A percentile compares a stretch with the other conserved stretches of the same genome.
These are phyloP conservation scores for Diatrype stigma DNA, from an alignment of 2,329 filamentous ascomycete genomes.

Conservation along the genomic window DNA sequence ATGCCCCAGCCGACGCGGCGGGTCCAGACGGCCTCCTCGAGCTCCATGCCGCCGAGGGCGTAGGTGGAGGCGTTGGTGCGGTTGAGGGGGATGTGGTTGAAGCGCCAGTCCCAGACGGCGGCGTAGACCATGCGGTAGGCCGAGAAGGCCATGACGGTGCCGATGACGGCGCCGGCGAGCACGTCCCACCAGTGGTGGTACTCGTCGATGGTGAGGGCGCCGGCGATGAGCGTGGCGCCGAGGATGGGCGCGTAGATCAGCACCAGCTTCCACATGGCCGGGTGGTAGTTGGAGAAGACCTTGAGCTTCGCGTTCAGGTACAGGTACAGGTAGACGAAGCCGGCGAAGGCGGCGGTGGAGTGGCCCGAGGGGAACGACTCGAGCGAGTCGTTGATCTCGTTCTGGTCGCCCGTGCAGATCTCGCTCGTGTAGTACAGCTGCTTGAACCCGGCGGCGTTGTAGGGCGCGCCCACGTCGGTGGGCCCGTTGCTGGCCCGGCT, in stretches of 20 bases:
- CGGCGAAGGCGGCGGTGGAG: conserved; percentile 68
- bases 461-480: conserved; percentile 37
- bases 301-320: conserved; percentile 79
- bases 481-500: conserved; percentile 34
- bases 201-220: conserved; percentile 67
- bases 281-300: conserved; percentile 68
- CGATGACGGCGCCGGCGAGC: conserved; percentile 62
- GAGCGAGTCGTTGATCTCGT: conserved; percentile 63
- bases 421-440: conserved; percentile 65
- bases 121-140: conserved; percentile 66
- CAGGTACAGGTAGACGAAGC: conserved; percentile 65
- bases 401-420: conserved; percentile 63
- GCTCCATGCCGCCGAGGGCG: conserved; percentile 35
- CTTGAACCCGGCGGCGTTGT: conserved; percentile 48
- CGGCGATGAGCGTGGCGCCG: conserved; percentile 63
- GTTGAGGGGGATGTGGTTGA: conserved; percentile 60
- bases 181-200: conserved; percentile 75
- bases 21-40: conserved; percentile 54
- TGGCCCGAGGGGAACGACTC: conserved; percentile 73
- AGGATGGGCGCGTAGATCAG: conserved; percentile 62
- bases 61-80: conserved; percentile 56
- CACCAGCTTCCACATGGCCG: conserved; percentile 69
- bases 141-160: conserved; percentile 60
- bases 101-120: conserved; percentile 64
- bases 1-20: conserved; percentile 58